phyloP scores from a whole-genome alignment of 2,329 filamentous ascomycete genomes.

The Verticillium nonalfalfae region DNA sequence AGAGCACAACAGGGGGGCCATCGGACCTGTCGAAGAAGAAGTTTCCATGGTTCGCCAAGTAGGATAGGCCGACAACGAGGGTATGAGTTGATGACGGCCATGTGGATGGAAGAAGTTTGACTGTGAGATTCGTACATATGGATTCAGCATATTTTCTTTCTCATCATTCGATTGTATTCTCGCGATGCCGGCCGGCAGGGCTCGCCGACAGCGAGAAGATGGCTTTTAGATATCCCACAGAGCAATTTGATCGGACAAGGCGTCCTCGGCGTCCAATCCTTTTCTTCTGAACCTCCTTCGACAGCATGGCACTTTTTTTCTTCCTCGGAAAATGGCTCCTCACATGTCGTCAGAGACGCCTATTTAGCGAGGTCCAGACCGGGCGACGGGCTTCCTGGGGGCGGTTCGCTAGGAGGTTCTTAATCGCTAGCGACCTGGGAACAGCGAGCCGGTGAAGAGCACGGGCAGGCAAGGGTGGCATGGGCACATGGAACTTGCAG shows the following conservation, averaged over 20 bases:
- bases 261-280: not conserved
- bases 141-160: not conserved
- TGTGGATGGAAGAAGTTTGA: not conserved
- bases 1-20: constrained; percentile 38
- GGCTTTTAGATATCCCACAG: not conserved
- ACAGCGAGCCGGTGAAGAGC: not conserved
- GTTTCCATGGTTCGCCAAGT: constrained; percentile 59
- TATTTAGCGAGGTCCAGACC: not conserved
- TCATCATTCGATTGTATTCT: not conserved
- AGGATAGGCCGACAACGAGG: constrained; percentile 10
- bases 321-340: no score
- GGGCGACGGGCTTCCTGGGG: not conserved
- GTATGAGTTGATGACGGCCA: not conserved
- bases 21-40: constrained; percentile 54
- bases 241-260: not conserved
- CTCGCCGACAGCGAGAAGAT: not conserved
- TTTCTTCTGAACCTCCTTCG: not conserved
- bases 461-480: not conserved
- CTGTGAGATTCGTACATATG: not conserved
- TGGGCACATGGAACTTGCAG: not conserved
- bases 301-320: not conserved
- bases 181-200: not conserved
- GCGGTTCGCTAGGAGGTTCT: not conserved
- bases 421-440: not conserved
- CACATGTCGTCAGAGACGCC: not conserved